Evolutionary conservation across 2,329 filamentous ascomycete species (phyloP), one percentile per base, ranked within the genome.

Genomic region (Colletotrichum lindemuthianum): DNA sequence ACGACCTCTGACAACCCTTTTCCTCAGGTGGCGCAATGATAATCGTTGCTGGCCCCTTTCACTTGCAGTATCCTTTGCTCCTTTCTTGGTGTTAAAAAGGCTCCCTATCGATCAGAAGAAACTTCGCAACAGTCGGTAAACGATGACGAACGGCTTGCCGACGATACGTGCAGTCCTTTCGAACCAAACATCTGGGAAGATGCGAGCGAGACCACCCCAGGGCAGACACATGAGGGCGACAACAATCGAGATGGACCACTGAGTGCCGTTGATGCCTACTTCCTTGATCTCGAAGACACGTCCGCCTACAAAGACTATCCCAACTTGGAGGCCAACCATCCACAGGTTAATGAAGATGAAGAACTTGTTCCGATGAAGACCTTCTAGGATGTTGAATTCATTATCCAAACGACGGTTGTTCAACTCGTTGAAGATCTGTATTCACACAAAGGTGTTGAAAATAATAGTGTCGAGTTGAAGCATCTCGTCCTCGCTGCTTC

Each of bases 401-500:
- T 88, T 88, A 70, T 89, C 87, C 0, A 89, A 78, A 34, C 86
- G 85, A 34, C 87, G 82, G 71, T 86, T 88, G 75, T 90, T 90
- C 77, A 88, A 84, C 72, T 88, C 83, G 73, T 90, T 90, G 16
- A 64, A 66, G 68, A 96, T 92, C 69, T 95, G 92, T 90, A 95
- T 93, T 90, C 91, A 94, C 49, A 94, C 90, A 69, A 94, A 95
- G 0, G 90, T 91, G 76, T 95, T 96, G 82, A 95, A 94, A 8
- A 95, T 89, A 12, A 95, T 81, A 1, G 91, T 92, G 61, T 87
- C 77, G 55, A 90, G 77, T 59, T 85, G 77, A 4, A 64, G 49
- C 41, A 48, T 64, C 13, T 54, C 52, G 11, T 56, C 39, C n/a
- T 63, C 57, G 44, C 50, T 49, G 13, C 48, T 32, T 6, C 47